Percentiles rank a stretch among this genome's conserved stretches.
phyloP scores from a whole-genome alignment of 2,329 filamentous ascomycete genomes.

The Zymoseptoria ardabiliae region DNA sequence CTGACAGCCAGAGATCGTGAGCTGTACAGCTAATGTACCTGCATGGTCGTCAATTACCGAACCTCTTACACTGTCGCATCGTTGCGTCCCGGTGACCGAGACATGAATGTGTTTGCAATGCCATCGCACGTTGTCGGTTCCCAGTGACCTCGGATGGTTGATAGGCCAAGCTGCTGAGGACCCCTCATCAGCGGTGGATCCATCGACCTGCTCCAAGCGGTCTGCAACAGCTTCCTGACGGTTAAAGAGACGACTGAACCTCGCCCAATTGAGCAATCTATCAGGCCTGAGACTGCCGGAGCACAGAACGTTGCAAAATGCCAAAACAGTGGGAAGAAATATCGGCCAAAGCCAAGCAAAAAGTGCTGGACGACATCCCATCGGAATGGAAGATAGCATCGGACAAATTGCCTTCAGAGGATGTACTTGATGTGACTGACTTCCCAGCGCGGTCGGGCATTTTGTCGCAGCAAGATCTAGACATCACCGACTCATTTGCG shows the following conservation, averaged over 20 bases:
- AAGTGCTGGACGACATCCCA: slow-evolving; percentile 47
- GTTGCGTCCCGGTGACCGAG: too few relatives aligned
- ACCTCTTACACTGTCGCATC: neutral
- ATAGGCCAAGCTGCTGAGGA: neutral
- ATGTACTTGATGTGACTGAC: slow-evolving; percentile 48
- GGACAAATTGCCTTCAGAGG: slow-evolving; percentile 46
- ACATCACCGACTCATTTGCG: slow-evolving; percentile 41
- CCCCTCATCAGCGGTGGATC: neutral
- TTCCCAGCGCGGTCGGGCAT: slow-evolving; percentile 53
- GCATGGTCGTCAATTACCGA: neutral
- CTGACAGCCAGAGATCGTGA: neutral
- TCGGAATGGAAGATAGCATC: slow-evolving; percentile 50
- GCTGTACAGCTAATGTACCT: neutral
- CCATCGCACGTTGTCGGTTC: too few relatives aligned
- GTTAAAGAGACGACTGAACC: neutral
- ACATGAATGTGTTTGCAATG: neutral
- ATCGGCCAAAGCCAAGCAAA: slow-evolving; percentile 36
- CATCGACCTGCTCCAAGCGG: neutral
- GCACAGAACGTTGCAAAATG: neutral
- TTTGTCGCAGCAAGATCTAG: slow-evolving; percentile 48
- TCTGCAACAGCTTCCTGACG: neutral
- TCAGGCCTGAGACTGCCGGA: neutral
- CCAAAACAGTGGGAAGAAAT: slow-evolving; percentile 38
- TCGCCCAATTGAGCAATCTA: too few relatives aligned
- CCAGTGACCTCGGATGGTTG: neutral